Evolutionary conservation across 768 basidiomycete species (phyloP).

Genomic region (Amanita polypyramis): DNA sequence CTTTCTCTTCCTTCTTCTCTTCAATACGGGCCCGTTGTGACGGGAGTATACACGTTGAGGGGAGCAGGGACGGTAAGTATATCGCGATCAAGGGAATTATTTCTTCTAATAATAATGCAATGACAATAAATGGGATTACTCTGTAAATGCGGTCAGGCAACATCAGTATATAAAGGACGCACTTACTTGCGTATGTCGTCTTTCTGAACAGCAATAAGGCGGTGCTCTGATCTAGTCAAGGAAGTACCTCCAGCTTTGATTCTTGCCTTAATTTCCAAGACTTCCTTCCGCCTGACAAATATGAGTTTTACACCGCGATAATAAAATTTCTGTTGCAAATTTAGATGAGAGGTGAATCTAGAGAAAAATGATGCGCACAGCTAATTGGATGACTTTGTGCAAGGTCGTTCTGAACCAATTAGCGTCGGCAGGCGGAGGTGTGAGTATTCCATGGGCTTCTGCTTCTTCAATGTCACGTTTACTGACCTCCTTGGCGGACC

Average conservation of each 20-base stretch:
- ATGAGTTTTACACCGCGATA: constrained; percentile 66
- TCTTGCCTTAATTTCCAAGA: constrained; percentile 42
- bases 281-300: constrained; percentile 47
- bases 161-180: constrained; percentile 8
- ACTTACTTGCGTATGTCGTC: constrained; percentile 62
- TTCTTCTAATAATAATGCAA: constrained; percentile 71
- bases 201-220: constrained; percentile 57
- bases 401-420: constrained; percentile 40
- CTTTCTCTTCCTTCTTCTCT: constrained; percentile 40
- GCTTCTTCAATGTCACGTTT: constrained; percentile 59
- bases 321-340: constrained; percentile 67
- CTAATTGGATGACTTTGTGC: constrained; percentile 38
- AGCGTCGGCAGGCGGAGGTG: constrained; percentile 53
- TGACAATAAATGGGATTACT: constrained; percentile 69
- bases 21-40: constrained; percentile 63
- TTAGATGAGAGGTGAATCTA: neutral
- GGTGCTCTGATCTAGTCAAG: constrained; percentile 56
- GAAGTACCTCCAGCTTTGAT: constrained; percentile 48
- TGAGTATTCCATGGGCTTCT: constrained; percentile 54
- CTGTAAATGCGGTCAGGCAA: constrained; percentile 22
- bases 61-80: constrained; percentile 76
- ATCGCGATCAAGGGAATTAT: constrained; percentile 75
- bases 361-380: constrained; percentile 20
- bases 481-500: constrained; percentile 36
- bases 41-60: constrained; percentile 79